phyloP scores from a whole-genome alignment of 179 eudicot species.

The Spergularia azorica region DNA sequence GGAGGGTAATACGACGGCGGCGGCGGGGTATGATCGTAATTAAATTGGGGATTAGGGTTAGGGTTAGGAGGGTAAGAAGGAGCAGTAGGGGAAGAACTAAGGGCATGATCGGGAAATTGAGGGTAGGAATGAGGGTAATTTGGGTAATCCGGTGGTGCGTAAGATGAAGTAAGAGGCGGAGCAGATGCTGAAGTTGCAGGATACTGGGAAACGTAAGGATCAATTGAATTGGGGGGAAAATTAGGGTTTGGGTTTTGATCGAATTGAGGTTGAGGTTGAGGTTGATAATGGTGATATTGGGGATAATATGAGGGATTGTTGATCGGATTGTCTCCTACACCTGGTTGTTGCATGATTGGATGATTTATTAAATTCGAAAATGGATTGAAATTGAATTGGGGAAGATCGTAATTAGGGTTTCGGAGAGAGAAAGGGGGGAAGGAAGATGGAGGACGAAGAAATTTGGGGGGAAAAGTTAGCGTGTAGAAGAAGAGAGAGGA shows the following conservation, averaged over 20 bases:
- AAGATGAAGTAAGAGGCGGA: constrained; percentile 55
- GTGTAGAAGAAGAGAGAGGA: background rate
- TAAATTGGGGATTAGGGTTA: constrained; percentile 38
- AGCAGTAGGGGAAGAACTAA: constrained; percentile 34
- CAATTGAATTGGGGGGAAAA: constrained; percentile 35
- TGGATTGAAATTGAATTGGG: background rate
- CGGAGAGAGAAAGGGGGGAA: too few relatives aligned
- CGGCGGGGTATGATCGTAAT: constrained; percentile 23
- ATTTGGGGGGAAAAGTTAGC: background rate
- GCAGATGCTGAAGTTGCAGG: constrained; percentile 62
- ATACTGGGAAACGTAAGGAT: constrained; percentile 34
- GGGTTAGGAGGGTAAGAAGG: constrained; percentile 39
- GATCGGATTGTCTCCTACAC: background rate
- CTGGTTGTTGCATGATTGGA: constrained; percentile 22
- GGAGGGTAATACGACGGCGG: constrained; percentile 37
- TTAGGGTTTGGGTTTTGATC: constrained; percentile 31
- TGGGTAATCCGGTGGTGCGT: constrained; percentile 43
- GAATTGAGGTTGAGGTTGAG: constrained; percentile 6
- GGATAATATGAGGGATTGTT: background rate
- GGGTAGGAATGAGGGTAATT: constrained; percentile 37
- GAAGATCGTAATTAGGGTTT: background rate
- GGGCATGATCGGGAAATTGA: constrained; percentile 43
- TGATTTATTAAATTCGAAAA: background rate
- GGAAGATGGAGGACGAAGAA: background rate
- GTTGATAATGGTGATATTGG: background rate